These are phyloP conservation scores for Macrotyloma uniflorum DNA, from an alignment of 306 rosid species.

Conservation along the genomic window DNA sequence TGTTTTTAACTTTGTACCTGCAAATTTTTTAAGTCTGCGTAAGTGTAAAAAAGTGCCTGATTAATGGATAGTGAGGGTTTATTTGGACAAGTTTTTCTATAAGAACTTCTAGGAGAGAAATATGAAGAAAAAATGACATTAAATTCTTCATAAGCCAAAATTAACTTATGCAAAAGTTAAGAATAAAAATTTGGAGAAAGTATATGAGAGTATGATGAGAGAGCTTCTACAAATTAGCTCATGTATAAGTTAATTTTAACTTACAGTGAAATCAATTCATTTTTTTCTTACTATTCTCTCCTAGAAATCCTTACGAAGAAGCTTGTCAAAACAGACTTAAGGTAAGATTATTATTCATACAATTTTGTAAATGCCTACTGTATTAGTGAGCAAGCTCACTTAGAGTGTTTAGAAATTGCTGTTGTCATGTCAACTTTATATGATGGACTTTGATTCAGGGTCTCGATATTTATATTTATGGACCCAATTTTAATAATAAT, in stretches of 20 bases:
- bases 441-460: constrained; percentile 5
- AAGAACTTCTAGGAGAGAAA: too few relatives aligned
- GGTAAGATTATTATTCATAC: constrained; percentile 20
- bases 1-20: constrained; percentile 26
- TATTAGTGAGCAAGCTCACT: constrained; percentile 26
- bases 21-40: constrained; percentile 21
- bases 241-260: too few relatives aligned
- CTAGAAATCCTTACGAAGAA: too few relatives aligned
- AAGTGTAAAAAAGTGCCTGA: neutral
- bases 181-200: too few relatives aligned
- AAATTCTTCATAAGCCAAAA: too few relatives aligned
- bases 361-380: constrained; percentile 13
- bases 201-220: too few relatives aligned
- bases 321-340: neutral
- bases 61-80: neutral
- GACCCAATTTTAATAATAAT: neutral
- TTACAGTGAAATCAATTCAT: too few relatives aligned
- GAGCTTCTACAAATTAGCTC: too few relatives aligned
- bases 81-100: too few relatives aligned
- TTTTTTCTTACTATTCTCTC: too few relatives aligned
- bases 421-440: constrained; percentile 14
- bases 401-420: neutral
- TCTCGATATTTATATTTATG: neutral
- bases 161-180: too few relatives aligned
- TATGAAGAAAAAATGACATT: too few relatives aligned